Conservation (phyloP, 2,329 filamentous ascomycete species). For the Aspergillus costaricaensis region DNA sequence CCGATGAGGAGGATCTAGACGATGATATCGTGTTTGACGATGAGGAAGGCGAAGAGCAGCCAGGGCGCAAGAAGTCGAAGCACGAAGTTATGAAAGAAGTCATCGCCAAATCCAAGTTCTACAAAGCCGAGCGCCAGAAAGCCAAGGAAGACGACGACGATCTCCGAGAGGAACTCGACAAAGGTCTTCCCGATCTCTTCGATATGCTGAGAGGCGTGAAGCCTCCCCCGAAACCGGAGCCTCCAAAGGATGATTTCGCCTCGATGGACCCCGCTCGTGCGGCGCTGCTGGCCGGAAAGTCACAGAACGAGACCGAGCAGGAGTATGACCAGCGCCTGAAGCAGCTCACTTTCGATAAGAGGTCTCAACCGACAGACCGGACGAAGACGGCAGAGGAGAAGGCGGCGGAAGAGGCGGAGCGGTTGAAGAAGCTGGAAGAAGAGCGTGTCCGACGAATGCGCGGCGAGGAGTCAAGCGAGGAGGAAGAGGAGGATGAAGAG, state of each 20-base stretch:
- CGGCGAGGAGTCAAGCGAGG: slow-evolving; percentile 71
- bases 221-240: slow-evolving; percentile 54
- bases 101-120: slow-evolving; percentile 92
- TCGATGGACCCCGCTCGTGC: slow-evolving; percentile 66
- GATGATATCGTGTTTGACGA: slow-evolving; percentile 36
- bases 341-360: slow-evolving; percentile 79
- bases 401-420: slow-evolving; percentile 72
- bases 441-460: slow-evolving; percentile 83
- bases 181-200: slow-evolving; percentile 76
- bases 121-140: slow-evolving; percentile 93
- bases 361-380: slow-evolving; percentile 80
- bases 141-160: slow-evolving; percentile 93
- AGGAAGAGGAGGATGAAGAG: slow-evolving; percentile 57
- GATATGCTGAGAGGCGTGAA: slow-evolving; percentile 65
- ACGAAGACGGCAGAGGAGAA: slow-evolving; percentile 91
- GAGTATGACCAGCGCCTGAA: slow-evolving; percentile 85
- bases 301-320: slow-evolving; percentile 71
- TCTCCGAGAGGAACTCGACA: slow-evolving; percentile 78
- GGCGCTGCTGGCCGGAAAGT: slow-evolving; percentile 60
- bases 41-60: slow-evolving; percentile 59
- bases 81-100: slow-evolving; percentile 98
- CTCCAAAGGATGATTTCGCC: slow-evolving; percentile 45
- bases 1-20: slow-evolving; percentile 31
- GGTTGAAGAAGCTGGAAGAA: slow-evolving; percentile 78
- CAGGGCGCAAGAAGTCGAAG: slow-evolving; percentile 88